phyloP scores from a whole-genome alignment of 306 rosid genomes.

The Sindora glabra region DNA sequence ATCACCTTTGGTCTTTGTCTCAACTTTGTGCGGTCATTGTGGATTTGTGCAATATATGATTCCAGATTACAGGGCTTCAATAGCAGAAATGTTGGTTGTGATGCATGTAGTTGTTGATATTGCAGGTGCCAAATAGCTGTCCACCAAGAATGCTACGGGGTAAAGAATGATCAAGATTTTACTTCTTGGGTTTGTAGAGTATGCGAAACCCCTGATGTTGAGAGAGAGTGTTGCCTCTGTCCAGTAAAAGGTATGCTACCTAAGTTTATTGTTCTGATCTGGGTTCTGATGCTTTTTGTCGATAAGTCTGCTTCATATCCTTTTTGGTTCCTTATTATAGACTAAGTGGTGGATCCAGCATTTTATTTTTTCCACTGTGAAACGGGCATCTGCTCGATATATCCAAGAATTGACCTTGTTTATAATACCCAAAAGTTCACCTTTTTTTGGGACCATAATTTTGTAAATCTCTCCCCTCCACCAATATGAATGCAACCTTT shows the following conservation, averaged over 20 bases:
- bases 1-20: conserved; percentile 13
- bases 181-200: conserved; percentile 98
- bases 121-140: conserved; percentile 94
- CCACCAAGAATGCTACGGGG: conserved; percentile 99
- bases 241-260: conserved; percentile 72
- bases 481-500: no score
- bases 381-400: not conserved
- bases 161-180: conserved; percentile 71
- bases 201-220: conserved; percentile 82
- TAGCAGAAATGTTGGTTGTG: not conserved
- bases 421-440: not conserved
- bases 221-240: conserved; percentile 96
- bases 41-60: not conserved
- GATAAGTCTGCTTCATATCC: no score
- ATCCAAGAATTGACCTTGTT: conserved; percentile 9
- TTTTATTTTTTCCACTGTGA: not conserved
- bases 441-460: conserved; percentile 3
- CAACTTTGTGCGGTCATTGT: not conserved
- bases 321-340: not conserved
- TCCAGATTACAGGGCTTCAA: not conserved
- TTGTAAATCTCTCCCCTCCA: no score
- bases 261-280: conserved; percentile 14
- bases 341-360: not conserved
- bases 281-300: no score
- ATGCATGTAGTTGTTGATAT: not conserved